Conservation (phyloP, 139 green algal species). For the Chlamydomonas applanata region DNA sequence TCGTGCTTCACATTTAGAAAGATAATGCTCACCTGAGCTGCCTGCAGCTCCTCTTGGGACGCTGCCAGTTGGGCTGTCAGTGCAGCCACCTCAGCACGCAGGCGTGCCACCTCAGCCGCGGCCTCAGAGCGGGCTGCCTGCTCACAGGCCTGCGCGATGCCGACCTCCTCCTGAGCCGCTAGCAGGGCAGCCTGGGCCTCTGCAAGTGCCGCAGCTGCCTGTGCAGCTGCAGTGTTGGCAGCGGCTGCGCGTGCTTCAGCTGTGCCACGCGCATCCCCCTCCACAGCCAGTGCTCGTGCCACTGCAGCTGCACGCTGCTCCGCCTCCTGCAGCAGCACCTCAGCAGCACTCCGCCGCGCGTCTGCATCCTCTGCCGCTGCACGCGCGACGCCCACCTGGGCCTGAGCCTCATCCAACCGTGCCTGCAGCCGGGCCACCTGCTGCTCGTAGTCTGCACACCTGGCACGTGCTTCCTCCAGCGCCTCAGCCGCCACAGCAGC, state of each 20-base stretch:
- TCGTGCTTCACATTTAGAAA: too few species aligned
- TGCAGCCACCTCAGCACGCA: background rate
- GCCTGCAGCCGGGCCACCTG: background rate
- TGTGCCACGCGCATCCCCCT: background rate
- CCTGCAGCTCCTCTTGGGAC: background rate
- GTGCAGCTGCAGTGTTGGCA: background rate
- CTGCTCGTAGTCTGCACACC: background rate
- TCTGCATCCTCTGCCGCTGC: background rate
- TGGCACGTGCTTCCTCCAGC: background rate
- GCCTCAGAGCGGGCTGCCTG: background rate
- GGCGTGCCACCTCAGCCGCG: background rate
- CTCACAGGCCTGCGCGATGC: background rate
- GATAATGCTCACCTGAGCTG: too few species aligned
- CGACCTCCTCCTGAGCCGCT: background rate
- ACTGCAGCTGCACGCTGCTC: background rate
- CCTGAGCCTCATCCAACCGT: background rate
- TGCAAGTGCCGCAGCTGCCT: background rate
- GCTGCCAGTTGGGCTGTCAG: background rate
- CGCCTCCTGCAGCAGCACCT: conserved; percentile 7
- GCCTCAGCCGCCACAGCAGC: background rate
- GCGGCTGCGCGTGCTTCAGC: background rate
- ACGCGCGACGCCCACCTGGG: background rate
- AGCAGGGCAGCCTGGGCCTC: background rate
- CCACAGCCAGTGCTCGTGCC: background rate
- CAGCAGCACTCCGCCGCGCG: background rate